These are phyloP conservation scores for Ophiocordyceps camponoti-rufipedis DNA, from an alignment of 2,329 filamentous ascomycete genomes.

Conservation along the genomic window DNA sequence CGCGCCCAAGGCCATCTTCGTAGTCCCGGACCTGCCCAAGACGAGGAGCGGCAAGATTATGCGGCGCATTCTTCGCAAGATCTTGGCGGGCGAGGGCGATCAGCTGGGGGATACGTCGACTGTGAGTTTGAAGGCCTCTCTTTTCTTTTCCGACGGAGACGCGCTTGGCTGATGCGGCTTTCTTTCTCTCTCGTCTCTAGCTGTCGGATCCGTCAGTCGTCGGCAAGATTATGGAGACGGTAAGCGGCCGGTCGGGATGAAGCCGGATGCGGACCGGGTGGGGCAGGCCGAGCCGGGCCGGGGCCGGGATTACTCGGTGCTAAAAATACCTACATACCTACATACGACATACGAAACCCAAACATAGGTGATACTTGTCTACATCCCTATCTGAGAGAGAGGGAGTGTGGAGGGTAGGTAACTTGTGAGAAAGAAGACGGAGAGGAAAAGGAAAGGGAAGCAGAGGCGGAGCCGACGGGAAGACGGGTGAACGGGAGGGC, in stretches of 20 bases:
- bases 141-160: background rate
- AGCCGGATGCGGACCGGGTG: slow-evolving; percentile 11
- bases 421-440: too few relatives aligned
- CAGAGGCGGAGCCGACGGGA: too few relatives aligned
- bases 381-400: too few relatives aligned
- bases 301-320: too few relatives aligned
- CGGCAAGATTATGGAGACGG: slow-evolving; percentile 69
- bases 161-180: background rate
- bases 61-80: slow-evolving; percentile 92
- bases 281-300: too few relatives aligned
- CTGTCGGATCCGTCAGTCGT: slow-evolving; percentile 83
- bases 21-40: slow-evolving; percentile 90
- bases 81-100: slow-evolving; percentile 90
- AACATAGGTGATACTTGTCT: too few relatives aligned
- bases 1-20: slow-evolving; percentile 80
- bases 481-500: too few relatives aligned
- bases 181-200: slow-evolving; percentile 21
- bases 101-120: slow-evolving; percentile 87
- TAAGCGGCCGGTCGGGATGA: slow-evolving; percentile 41
- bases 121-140: slow-evolving; percentile 29
- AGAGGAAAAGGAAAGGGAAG: too few relatives aligned
- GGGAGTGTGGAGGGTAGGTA: too few relatives aligned
- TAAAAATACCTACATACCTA: too few relatives aligned
- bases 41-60: slow-evolving; percentile 98
- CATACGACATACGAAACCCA: too few relatives aligned